phyloP scores from a whole-genome alignment of 176 grass and related monocot genomes.

The Tuctoria greenei region DNA sequence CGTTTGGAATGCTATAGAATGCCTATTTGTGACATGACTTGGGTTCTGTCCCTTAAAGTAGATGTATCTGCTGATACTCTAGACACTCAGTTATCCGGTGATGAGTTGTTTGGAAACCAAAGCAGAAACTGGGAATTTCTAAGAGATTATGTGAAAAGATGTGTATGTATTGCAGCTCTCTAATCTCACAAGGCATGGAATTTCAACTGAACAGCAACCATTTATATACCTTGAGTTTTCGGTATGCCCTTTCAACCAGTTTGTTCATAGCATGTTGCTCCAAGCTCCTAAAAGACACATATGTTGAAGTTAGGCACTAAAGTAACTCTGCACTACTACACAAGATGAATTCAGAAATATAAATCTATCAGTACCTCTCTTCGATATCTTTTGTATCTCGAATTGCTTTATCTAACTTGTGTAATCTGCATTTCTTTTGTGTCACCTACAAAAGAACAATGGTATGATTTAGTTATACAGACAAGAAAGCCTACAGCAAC shows the following conservation, averaged over 20 bases:
- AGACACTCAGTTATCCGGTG: background rate
- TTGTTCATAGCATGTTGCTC: conserved; percentile 80
- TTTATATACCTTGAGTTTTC: conserved; percentile 56
- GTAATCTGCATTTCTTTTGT: conserved; percentile 67
- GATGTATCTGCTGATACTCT: background rate
- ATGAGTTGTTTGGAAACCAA: background rate
- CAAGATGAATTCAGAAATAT: conserved; percentile 15
- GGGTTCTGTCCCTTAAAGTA: background rate
- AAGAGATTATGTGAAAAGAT: background rate
- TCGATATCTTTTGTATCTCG: conserved; percentile 63
- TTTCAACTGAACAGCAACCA: background rate
- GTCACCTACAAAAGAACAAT: conserved; percentile 46
- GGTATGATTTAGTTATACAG: conserved; percentile 14
- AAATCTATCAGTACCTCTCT: conserved; percentile 56
- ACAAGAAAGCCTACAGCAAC: background rate
- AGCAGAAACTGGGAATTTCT: background rate
- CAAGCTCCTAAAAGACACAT: conserved; percentile 52
- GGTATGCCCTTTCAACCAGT: conserved; percentile 69
- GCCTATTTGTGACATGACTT: background rate
- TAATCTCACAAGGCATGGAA: background rate
- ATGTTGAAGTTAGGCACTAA: conserved; percentile 35
- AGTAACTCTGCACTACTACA: conserved; percentile 20
- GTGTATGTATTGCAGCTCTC: background rate
- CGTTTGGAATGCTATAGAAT: background rate
- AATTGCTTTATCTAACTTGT: conserved; percentile 66